Conservation (phyloP, 495 filamentous ascomycete species). For the Talaromyces thailandensis region DNA sequence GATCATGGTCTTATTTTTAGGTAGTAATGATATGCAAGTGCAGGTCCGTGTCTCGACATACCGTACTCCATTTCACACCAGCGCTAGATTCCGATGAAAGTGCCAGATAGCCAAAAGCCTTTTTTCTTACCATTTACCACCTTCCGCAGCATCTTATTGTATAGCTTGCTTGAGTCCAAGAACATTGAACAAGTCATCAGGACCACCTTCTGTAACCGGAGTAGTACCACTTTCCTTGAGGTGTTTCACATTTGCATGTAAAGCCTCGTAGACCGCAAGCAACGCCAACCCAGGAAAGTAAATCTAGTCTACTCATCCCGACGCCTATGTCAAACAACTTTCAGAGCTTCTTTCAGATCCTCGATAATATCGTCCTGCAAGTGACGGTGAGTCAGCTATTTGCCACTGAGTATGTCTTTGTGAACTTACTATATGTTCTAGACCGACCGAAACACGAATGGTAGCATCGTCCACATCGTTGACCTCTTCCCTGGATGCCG, state of each 20-base stretch:
- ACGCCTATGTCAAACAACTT: conserved; percentile 17
- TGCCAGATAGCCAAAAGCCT: neutral
- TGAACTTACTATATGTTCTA: conserved; percentile 60
- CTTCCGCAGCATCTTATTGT: conserved; percentile 7
- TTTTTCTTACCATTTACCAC: conserved; percentile 3
- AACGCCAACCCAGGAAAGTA: conserved; percentile 14
- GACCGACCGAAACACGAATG: conserved; percentile 81
- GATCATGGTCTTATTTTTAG: neutral
- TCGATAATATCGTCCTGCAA: conserved; percentile 63
- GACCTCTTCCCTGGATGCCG: conserved; percentile 59
- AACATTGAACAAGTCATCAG: conserved; percentile 9
- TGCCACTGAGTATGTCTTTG: neutral
- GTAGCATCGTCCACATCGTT: conserved; percentile 76
- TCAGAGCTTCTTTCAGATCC: conserved; percentile 76
- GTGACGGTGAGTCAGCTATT: neutral
- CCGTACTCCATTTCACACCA: neutral
- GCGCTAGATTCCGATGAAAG: neutral
- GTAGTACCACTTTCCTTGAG: conserved; percentile 8
- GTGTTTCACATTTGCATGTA: conserved; percentile 1
- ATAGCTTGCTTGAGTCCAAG: conserved; percentile 9
- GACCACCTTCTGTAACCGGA: neutral
- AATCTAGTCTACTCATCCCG: neutral
- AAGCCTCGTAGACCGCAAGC: conserved; percentile 5
- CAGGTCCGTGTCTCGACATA: neutral
- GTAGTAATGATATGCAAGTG: neutral